These are phyloP conservation scores for Auriscalpium microsporum DNA, from an alignment of 768 basidiomycete species.

Conservation along the genomic window DNA sequence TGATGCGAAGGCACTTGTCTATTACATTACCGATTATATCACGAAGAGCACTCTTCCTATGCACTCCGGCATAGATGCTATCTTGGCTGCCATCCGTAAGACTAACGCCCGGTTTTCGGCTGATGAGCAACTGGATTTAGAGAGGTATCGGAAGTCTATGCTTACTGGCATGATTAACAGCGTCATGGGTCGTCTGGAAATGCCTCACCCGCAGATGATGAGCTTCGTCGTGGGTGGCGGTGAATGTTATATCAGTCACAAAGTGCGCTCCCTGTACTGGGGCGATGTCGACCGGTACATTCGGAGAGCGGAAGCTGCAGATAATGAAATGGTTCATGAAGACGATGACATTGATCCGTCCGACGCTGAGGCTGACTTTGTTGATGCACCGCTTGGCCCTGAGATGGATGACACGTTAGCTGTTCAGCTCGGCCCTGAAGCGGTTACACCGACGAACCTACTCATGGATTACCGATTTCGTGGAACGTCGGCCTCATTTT, in stretches of 20 bases:
- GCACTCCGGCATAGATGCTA: conserved; percentile 22
- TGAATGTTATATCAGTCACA: neutral
- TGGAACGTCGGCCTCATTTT: neutral
- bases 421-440: too few species aligned
- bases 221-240: neutral
- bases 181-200: neutral
- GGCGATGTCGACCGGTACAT: neutral
- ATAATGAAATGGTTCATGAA: too few species aligned
- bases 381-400: too few species aligned
- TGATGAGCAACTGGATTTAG: neutral
- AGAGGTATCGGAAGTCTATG: neutral
- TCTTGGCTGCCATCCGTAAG: neutral
- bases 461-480: neutral
- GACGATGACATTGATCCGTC: too few species aligned
- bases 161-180: neutral
- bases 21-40: conserved; percentile 43
- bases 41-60: conserved; percentile 34
- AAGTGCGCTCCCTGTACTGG: neutral
- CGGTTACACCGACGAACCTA: too few species aligned
- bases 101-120: neutral
- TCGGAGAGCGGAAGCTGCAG: neutral
- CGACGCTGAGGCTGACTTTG: too few species aligned
- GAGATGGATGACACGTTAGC: too few species aligned
- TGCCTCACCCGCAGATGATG: neutral
- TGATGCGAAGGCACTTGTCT: conserved; percentile 32